A percentile compares a stretch with the other conserved stretches of the same genome.
Conservation (phyloP, 2,329 filamentous ascomycete genomes). For the Hypoxylon sp. region DNA sequence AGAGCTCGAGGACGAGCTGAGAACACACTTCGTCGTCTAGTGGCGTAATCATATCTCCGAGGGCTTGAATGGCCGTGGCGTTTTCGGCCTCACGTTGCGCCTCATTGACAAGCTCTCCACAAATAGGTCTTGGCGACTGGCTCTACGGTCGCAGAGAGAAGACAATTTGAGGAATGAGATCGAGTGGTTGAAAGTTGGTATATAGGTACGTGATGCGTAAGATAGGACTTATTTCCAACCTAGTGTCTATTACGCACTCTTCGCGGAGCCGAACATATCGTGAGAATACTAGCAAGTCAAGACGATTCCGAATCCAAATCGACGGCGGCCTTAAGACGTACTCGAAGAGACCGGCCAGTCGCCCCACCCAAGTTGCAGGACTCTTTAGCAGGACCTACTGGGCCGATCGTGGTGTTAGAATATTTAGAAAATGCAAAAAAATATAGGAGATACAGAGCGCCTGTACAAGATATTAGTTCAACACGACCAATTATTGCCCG, state of each 20-base stretch:
- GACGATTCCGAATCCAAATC: constrained; percentile 11
- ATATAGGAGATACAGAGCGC: constrained; percentile 9
- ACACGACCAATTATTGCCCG: constrained; percentile 23
- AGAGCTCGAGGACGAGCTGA: constrained; percentile 15
- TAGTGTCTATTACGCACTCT: constrained; percentile 11
- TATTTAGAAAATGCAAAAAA: constrained; percentile 35
- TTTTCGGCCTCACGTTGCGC: constrained; percentile 28
- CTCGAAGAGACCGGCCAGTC: not conserved
- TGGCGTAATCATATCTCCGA: constrained; percentile 24
- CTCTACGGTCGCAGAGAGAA: not conserved
- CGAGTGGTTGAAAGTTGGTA: constrained; percentile 21
- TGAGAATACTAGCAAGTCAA: constrained; percentile 18
- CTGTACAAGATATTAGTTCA: constrained; percentile 11
- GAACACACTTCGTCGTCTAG: constrained; percentile 24
- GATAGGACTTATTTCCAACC: not conserved
- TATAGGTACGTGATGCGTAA: no score
- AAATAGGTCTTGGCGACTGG: constrained; percentile 22
- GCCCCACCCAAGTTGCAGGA: not conserved
- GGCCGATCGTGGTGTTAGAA: constrained; percentile 30
- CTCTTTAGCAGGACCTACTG: constrained; percentile 15
- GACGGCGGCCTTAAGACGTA: not conserved
- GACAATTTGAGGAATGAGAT: constrained; percentile 33
- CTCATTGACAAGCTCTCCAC: constrained; percentile 27
- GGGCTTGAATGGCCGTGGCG: constrained; percentile 21
- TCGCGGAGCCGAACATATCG: constrained; percentile 36